A percentile compares a stretch with the other conserved stretches of the same genome.
These are phyloP conservation scores for Theobroma cacao DNA, from an alignment of 345 rosid genomes.

Conservation along the genomic window DNA sequence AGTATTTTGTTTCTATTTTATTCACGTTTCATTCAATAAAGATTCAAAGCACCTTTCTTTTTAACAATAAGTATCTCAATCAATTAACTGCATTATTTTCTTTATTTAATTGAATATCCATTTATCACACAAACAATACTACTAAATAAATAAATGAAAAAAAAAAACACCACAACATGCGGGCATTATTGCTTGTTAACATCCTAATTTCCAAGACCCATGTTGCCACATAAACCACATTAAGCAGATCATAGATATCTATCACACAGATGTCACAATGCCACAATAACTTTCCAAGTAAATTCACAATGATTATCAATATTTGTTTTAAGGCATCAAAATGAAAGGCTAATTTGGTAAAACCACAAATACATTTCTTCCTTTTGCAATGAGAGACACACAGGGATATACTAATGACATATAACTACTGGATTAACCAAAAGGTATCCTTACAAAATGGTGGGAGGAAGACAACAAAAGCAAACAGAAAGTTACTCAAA, in stretches of 20 bases:
- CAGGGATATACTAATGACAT: neutral
- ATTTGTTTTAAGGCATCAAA: neutral
- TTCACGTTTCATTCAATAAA: neutral
- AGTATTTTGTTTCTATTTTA: neutral
- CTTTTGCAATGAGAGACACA: neutral
- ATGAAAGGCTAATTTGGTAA: neutral
- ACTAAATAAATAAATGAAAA: too few species aligned
- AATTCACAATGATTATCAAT: neutral
- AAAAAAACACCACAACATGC: neutral
- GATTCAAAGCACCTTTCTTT: neutral
- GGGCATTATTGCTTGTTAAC: neutral
- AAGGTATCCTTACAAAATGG: neutral
- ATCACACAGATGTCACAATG: neutral
- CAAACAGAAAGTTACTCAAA: conserved; percentile 1
- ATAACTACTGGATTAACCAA: neutral
- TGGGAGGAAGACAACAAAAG: neutral
- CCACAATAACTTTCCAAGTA: neutral
- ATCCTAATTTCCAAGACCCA: neutral
- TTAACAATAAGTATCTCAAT: neutral
- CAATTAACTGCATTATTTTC: neutral
- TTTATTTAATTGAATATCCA: neutral
- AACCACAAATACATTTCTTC: neutral
- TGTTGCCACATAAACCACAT: neutral
- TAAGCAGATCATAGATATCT: neutral
- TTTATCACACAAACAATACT: neutral